A percentile compares a stretch with the other conserved stretches of the same genome.
Conservation (phyloP, 352 stramenopile genomes). For the Detonula confervacea region DNA sequence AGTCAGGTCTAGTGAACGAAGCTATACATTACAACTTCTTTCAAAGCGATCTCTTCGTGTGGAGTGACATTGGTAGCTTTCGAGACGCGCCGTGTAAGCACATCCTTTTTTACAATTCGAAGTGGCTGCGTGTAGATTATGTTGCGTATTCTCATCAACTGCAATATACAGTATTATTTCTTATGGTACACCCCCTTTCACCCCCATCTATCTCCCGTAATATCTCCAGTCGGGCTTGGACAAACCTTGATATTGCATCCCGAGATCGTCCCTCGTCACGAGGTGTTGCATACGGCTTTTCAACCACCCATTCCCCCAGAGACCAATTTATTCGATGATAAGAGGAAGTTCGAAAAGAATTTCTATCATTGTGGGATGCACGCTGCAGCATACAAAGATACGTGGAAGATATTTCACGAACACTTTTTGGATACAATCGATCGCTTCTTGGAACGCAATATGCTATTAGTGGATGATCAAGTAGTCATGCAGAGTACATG, state of each 20-base stretch:
- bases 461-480: conserved; percentile 76
- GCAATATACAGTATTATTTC: too few species aligned
- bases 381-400: conserved; percentile 44
- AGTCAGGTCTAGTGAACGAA: conserved; percentile 55
- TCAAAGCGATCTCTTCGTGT: conserved; percentile 62
- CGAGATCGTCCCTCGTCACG: conserved; percentile 46
- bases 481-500: conserved; percentile 57
- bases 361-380: conserved; percentile 70
- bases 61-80: conserved; percentile 68
- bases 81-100: conserved; percentile 50
- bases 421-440: conserved; percentile 60
- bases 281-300: conserved; percentile 64
- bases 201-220: too few species aligned
- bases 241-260: conserved; percentile 49
- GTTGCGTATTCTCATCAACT: too few species aligned
- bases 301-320: conserved; percentile 45
- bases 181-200: too few species aligned
- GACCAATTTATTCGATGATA: conserved; percentile 55
- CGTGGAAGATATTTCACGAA: conserved; percentile 59
- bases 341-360: conserved; percentile 48
- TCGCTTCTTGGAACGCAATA: conserved; percentile 53
- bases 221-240: too few species aligned
- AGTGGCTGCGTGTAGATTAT: too few species aligned
- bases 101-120: too few species aligned
- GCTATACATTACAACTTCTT: conserved; percentile 63